These are phyloP conservation scores for Aciculosporium take DNA, from an alignment of 2,329 filamentous ascomycete genomes.

Conservation along the genomic window DNA sequence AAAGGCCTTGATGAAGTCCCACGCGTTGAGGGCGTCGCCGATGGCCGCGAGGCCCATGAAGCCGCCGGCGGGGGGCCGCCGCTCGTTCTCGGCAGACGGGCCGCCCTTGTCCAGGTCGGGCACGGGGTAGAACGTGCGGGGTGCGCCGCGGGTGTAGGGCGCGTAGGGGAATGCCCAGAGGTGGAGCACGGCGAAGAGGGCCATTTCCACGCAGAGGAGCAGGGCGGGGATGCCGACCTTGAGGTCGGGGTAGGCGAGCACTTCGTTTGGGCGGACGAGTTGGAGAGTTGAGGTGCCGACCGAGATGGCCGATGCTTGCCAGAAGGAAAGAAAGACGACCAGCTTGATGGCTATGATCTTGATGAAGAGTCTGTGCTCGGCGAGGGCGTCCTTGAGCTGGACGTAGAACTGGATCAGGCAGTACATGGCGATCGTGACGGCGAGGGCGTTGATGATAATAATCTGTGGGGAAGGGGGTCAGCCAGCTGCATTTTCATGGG, in stretches of 20 bases:
- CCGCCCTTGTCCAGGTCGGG: slow-evolving; percentile 27
- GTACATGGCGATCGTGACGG: slow-evolving; percentile 76
- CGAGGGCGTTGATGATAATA: slow-evolving; percentile 52
- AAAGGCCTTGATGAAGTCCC: slow-evolving; percentile 71
- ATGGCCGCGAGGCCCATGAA: slow-evolving; percentile 51
- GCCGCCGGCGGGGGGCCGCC: slow-evolving; percentile 45
- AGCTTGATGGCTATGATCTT: slow-evolving; percentile 82
- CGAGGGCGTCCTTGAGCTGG: slow-evolving; percentile 55
- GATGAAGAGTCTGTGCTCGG: slow-evolving; percentile 56
- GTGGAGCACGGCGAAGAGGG: slow-evolving; percentile 63
- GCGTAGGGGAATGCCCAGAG: slow-evolving; percentile 70
- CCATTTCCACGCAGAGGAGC: slow-evolving; percentile 74
- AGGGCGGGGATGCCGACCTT: slow-evolving; percentile 68
- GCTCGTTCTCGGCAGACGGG: slow-evolving; percentile 28
- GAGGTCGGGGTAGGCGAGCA: slow-evolving; percentile 58
- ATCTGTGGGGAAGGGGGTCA: slow-evolving; percentile 30
- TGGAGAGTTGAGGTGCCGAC: slow-evolving; percentile 43
- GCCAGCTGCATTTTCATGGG: no score
- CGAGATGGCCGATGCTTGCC: slow-evolving; percentile 50
- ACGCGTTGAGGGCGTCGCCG: slow-evolving; percentile 59
- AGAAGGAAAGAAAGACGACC: slow-evolving; percentile 83
- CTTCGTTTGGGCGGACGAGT: slow-evolving; percentile 44
- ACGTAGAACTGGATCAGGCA: slow-evolving; percentile 78
- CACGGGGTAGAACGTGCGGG: slow-evolving; percentile 31
- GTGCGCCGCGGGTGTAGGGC: slow-evolving; percentile 43